Conservation (phyloP, 2,329 filamentous ascomycete genomes). For the Penicillium sp. region DNA sequence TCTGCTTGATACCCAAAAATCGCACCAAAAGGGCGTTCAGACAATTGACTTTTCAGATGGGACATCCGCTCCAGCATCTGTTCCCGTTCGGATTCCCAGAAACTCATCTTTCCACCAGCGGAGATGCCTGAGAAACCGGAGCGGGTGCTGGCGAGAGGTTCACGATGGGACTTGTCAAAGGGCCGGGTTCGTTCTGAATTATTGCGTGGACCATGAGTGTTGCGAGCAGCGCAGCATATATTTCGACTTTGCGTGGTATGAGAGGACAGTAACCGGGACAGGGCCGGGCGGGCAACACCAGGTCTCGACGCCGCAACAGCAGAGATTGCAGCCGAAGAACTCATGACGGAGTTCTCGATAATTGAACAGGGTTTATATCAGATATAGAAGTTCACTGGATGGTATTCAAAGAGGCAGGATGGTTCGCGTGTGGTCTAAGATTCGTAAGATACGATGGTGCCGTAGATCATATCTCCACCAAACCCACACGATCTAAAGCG, state of each 20-base stretch:
- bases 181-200: slow-evolving; percentile 9
- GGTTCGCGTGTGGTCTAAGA: slow-evolving; percentile 4
- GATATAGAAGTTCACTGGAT: neutral
- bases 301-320: slow-evolving; percentile 3
- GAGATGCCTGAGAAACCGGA: slow-evolving; percentile 11
- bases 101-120: slow-evolving; percentile 7
- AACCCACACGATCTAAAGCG: slow-evolving; percentile 10
- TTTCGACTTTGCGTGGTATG: slow-evolving; percentile 7
- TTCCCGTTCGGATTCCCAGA: slow-evolving; percentile 24
- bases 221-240: slow-evolving; percentile 13
- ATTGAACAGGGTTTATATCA: neutral
- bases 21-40: slow-evolving; percentile 41
- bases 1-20: slow-evolving; percentile 41
- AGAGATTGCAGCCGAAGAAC: slow-evolving; percentile 13
- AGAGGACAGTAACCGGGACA: slow-evolving; percentile 9
- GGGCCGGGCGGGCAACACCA: slow-evolving; percentile 7
- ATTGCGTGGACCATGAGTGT: slow-evolving; percentile 5
- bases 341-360: slow-evolving; percentile 9
- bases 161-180: slow-evolving; percentile 10
- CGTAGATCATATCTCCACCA: slow-evolving; percentile 19
- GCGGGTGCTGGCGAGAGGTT: slow-evolving; percentile 10
- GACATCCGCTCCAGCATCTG: slow-evolving; percentile 35
- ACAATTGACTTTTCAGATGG: slow-evolving; percentile 35
- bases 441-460: slow-evolving; percentile 1
- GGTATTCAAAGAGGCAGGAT: neutral